Conservation (phyloP, 805 yeast species). For the Yarrowia osloensis region DNA sequence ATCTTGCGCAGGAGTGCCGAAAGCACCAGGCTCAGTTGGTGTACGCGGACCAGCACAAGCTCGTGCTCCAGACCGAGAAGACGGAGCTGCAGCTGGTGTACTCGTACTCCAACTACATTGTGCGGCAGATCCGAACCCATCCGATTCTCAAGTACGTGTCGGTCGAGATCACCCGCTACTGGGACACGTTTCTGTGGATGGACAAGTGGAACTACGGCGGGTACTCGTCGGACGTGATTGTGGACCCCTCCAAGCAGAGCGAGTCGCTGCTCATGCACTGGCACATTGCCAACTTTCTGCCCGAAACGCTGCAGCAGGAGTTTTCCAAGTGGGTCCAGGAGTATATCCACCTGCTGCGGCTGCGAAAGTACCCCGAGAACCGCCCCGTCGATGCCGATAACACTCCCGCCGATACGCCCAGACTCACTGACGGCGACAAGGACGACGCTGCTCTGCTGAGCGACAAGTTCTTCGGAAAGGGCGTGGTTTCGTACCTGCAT, state of each 20-base stretch:
- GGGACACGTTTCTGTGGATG: constrained; percentile 97
- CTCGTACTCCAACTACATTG: constrained; percentile 83
- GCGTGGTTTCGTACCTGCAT: constrained; percentile 52
- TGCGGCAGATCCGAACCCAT: constrained; percentile 73
- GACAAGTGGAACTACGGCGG: constrained; percentile 89
- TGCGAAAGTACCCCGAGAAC: constrained; percentile 53
- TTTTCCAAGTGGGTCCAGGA: constrained; percentile 85
- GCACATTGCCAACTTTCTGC: constrained; percentile 77
- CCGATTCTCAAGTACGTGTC: constrained; percentile 84
- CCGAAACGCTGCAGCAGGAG: constrained; percentile 73
- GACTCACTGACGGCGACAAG: constrained; percentile 4
- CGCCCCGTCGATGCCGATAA: background rate
- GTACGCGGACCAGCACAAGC: constrained; percentile 75
- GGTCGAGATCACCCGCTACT: constrained; percentile 68
- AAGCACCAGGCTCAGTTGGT: constrained; percentile 77
- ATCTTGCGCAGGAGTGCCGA: constrained; percentile 75
- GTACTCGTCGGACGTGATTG: constrained; percentile 41
- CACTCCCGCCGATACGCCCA: background rate
- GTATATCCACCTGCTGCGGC: constrained; percentile 55
- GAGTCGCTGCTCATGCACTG: constrained; percentile 60
- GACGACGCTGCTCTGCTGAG: constrained; percentile 32
- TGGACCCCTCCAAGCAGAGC: constrained; percentile 33
- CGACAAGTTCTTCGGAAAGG: constrained; percentile 44
- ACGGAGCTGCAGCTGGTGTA: constrained; percentile 80
- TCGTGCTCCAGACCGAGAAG: constrained; percentile 73